A percentile compares a stretch with the other conserved stretches of the same genome.
phyloP scores from a whole-genome alignment of 1,139 yeast species.

The Blastobotrys indianensis region DNA sequence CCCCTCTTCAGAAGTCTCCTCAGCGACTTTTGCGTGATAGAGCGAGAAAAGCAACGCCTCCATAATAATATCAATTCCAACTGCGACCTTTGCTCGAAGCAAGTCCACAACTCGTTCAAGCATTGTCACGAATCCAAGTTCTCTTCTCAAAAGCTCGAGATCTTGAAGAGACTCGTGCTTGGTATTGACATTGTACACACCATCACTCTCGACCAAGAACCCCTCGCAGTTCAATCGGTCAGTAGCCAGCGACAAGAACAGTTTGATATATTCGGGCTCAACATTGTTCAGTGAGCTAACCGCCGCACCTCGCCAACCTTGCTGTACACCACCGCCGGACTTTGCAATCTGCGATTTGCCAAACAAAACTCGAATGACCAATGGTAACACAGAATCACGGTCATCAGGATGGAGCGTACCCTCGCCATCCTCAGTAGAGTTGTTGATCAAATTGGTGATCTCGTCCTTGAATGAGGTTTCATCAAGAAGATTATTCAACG shows the following conservation, averaged over 20 bases:
- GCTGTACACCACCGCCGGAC: slow-evolving; percentile 52
- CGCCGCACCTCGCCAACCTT: slow-evolving; percentile 72
- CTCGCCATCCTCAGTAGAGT: slow-evolving; percentile 38
- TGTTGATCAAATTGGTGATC: slow-evolving; percentile 54
- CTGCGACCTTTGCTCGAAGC: slow-evolving; percentile 54
- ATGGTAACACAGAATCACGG: slow-evolving; percentile 54
- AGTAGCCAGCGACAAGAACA: slow-evolving; percentile 60
- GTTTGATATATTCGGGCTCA: slow-evolving; percentile 46
- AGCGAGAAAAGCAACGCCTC: slow-evolving; percentile 57
- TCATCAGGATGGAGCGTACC: slow-evolving; percentile 48
- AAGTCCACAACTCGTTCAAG: slow-evolving; percentile 56
- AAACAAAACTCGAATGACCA: slow-evolving; percentile 70
- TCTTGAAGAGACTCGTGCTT: slow-evolving; percentile 18
- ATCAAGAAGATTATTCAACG: slow-evolving; percentile 68
- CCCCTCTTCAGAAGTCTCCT: slow-evolving; percentile 28
- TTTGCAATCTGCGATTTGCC: slow-evolving; percentile 67
- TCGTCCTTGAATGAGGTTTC: slow-evolving; percentile 85
- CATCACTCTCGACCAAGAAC: slow-evolving; percentile 30
- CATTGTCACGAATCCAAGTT: slow-evolving; percentile 68
- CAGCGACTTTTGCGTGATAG: slow-evolving; percentile 47
- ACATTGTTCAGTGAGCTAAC: slow-evolving; percentile 64
- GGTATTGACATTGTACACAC: slow-evolving; percentile 11
- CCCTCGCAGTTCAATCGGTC: slow-evolving; percentile 45
- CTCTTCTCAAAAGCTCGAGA: slow-evolving; percentile 39
- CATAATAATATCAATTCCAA: slow-evolving; percentile 47